Base-by-base conservation (phyloP, 169 alveolate genomes). In the Condylostoma magnum region DNA sequence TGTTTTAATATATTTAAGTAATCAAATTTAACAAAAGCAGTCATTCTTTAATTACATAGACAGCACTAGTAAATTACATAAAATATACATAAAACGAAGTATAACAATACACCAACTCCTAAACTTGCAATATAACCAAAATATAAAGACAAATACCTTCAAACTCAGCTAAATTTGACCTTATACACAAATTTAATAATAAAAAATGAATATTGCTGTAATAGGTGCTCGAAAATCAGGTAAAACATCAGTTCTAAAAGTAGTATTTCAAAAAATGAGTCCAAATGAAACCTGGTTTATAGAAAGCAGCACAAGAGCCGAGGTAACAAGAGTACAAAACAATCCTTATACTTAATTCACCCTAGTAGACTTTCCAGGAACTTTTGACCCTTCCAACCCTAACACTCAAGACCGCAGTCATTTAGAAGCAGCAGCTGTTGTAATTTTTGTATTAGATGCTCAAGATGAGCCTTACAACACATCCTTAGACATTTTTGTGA, bases 401-500 rank as follows among this genome's bases (percentile, higher is more conserved):
- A n/a, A 37, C 67, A 27, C 38, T 48, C 38, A 63, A 48, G 76
- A 76, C 37, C 53, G 83, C 37, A 18, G 52, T 54, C 5, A 44
- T 57, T 33, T 55, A 38, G 27, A 77, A 82, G 46, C 79, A 87
- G 50, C 83, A 90, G 30, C 80, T 82, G 18, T 51, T 6, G 31
- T 90, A 69, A 76, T 93, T 56, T 91, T 53, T 69, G 94, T 91
- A 12, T 69, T 91, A 12, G 96, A 91, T 79, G 90, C 93, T 4
- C 85, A 86, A 56, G 73, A 86, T 41, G 88, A 89, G 46, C 86
- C 87, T 22, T 84, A 86, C 33, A 70, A 82, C 15, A 69, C 77
- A n/a, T 55, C 84, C 15, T 76, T 82, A 0, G 55, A 69, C 44
- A 80, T 76, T 10, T 76, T 84, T 25, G 71, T 83, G 27, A 47